Conservation (phyloP, 441 rosid species). For the Erysimum cheiri region DNA sequence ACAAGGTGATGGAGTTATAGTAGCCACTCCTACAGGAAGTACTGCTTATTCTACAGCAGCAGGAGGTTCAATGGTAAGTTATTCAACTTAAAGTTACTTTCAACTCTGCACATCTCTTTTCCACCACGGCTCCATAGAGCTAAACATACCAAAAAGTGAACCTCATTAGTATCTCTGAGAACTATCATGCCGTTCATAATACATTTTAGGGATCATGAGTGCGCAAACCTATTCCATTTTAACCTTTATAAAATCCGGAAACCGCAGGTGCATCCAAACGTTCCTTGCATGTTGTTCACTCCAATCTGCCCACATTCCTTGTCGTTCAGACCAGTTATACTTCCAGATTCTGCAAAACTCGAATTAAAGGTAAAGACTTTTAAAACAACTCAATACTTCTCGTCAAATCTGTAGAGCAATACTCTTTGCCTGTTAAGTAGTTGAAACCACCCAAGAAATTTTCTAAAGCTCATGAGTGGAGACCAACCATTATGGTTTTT, state of each 20-base stretch:
- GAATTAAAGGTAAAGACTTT: conserved; percentile 71
- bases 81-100: conserved; percentile 5
- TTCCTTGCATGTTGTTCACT: conserved; percentile 97
- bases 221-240: conserved; percentile 1
- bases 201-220: not conserved
- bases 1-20: conserved; percentile 98
- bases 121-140: too few relatives aligned
- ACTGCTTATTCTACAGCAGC: conserved; percentile 99
- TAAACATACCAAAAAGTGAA: not conserved
- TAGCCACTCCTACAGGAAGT: conserved; percentile 99
- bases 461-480: not conserved
- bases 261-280: conserved; percentile 97
- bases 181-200: not conserved
- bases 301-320: conserved; percentile 98
- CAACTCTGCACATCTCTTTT: conserved; percentile 1
- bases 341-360: conserved; percentile 95
- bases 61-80: conserved; percentile 94
- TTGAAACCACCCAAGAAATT: not conserved
- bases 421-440: conserved; percentile 10
- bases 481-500: not conserved
- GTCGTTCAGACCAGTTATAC: conserved; percentile 96
- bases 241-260: conserved; percentile 2
- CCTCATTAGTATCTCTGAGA: conserved; percentile 1
- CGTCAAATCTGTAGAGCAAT: not conserved
- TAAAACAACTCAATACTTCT: not conserved